Percentiles rank a stretch among this genome's conserved stretches.
Evolutionary conservation across 2,329 filamentous ascomycete genomes (phyloP).

Genomic region (Fusarium decemcellulare): DNA sequence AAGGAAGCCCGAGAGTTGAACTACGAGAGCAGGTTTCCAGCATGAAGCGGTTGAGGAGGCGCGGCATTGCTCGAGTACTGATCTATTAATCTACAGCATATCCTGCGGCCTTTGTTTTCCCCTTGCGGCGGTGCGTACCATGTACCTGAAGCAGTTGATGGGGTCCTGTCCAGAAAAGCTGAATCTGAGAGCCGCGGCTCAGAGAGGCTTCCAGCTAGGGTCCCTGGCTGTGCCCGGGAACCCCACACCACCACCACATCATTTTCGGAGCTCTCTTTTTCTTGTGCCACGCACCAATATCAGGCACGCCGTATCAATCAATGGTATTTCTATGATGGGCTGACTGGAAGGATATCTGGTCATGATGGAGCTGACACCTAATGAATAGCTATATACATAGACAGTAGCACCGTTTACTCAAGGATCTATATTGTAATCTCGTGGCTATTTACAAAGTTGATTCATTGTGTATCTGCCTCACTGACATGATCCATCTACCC

Average conservation of each 20-base stretch:
- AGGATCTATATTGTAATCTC: too few relatives aligned
- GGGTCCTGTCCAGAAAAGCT: background rate
- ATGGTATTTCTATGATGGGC: background rate
- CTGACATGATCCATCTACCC: background rate
- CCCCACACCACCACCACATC: constrained; percentile 11
- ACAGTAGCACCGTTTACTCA: too few relatives aligned
- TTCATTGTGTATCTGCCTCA: too few relatives aligned
- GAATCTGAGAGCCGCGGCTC: constrained; percentile 17
- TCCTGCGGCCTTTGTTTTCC: too few relatives aligned
- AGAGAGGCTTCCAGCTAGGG: constrained; percentile 3
- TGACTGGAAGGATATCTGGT: too few relatives aligned
- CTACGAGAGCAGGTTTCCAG: background rate
- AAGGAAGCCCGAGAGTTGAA: background rate
- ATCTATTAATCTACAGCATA: too few relatives aligned
- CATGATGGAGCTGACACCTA: too few relatives aligned
- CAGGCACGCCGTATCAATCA: constrained; percentile 9
- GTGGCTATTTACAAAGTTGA: background rate
- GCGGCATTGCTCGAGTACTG: too few relatives aligned
- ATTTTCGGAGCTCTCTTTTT: background rate
- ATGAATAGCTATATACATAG: too few relatives aligned
- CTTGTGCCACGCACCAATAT: constrained; percentile 14
- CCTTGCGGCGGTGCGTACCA: background rate
- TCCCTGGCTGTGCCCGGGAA: constrained; percentile 7
- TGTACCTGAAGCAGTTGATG: background rate
- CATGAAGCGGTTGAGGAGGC: background rate